Evolutionary conservation across 2,329 filamentous ascomycete genomes (phyloP).

Genomic region (Fusarium domesticum): DNA sequence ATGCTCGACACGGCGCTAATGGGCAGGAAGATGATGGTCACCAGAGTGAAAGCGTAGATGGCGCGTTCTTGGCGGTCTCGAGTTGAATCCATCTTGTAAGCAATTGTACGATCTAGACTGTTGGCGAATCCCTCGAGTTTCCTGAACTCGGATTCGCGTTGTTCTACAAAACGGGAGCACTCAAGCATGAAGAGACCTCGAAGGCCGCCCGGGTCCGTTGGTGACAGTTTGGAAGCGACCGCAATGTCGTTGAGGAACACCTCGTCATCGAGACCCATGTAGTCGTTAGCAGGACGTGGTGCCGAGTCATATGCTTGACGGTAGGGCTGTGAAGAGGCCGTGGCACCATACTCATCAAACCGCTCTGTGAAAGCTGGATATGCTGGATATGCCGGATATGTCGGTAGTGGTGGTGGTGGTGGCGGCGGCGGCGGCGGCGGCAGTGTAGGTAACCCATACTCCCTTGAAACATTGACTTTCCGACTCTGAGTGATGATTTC

Average conservation of each 20-base stretch:
- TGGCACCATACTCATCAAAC: slow-evolving; percentile 3
- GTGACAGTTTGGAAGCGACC: slow-evolving; percentile 34
- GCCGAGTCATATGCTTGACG: not conserved
- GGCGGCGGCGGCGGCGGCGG: not conserved
- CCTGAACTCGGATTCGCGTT: slow-evolving; percentile 35
- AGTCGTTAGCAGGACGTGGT: slow-evolving; percentile 14
- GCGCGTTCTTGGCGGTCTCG: slow-evolving; percentile 47
- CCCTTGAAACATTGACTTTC: slow-evolving; percentile 10
- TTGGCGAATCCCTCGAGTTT: slow-evolving; percentile 31
- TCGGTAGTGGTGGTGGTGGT: slow-evolving; percentile 2
- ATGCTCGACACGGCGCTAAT: slow-evolving; percentile 46
- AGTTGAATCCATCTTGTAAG: slow-evolving; percentile 39
- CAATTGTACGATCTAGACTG: slow-evolving; percentile 31
- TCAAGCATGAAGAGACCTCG: slow-evolving; percentile 40
- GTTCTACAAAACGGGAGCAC: slow-evolving; percentile 37
- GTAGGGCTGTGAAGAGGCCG: slow-evolving; percentile 1
- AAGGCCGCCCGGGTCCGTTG: slow-evolving; percentile 38
- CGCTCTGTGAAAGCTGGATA: no score
- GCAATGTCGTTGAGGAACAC: slow-evolving; percentile 25
- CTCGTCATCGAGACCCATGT: slow-evolving; percentile 25
- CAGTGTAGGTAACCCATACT: slow-evolving; percentile 7
- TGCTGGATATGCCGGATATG: slow-evolving; percentile 9
- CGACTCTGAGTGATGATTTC: slow-evolving; percentile 13
- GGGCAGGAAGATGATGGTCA: slow-evolving; percentile 49
- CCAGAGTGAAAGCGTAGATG: slow-evolving; percentile 49